phyloP scores from a whole-genome alignment of 73 alveolate species.

The Paramecium tetraurelia region DNA sequence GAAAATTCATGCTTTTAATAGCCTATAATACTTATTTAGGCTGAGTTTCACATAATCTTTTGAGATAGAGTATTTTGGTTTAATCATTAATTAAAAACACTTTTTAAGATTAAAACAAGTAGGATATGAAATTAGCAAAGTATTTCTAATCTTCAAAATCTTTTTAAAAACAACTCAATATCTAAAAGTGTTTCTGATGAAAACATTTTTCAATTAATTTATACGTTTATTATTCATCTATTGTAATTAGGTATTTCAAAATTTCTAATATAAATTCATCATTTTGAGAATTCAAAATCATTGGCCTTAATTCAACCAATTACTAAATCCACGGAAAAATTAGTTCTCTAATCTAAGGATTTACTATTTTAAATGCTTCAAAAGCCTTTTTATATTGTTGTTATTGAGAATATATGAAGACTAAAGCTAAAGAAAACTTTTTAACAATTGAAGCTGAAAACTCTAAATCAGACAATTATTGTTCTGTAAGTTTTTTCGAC shows the following conservation, averaged over 20 bases:
- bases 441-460: background rate
- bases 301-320: background rate
- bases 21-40: background rate
- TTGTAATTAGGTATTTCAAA: background rate
- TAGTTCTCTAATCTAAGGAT: background rate
- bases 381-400: background rate
- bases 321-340: background rate
- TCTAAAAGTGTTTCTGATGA: background rate
- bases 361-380: background rate
- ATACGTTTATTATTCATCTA: background rate
- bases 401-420: background rate
- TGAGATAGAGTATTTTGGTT: conserved; percentile 6
- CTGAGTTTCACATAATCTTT: background rate
- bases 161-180: background rate
- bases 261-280: background rate
- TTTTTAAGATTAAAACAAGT: background rate
- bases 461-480: background rate
- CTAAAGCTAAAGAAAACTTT: background rate
- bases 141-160: background rate
- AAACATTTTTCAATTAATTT: conserved; percentile 26
- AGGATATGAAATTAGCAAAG: background rate
- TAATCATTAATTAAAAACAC: background rate
- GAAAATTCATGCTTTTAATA: conserved; percentile 7
- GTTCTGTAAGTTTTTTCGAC: background rate
- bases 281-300: background rate